Percentiles rank a stretch among this genome's conserved stretches.
Evolutionary conservation across 169 alveolate species (phyloP).

Genomic region (Plasmodium reichenowi): DNA sequence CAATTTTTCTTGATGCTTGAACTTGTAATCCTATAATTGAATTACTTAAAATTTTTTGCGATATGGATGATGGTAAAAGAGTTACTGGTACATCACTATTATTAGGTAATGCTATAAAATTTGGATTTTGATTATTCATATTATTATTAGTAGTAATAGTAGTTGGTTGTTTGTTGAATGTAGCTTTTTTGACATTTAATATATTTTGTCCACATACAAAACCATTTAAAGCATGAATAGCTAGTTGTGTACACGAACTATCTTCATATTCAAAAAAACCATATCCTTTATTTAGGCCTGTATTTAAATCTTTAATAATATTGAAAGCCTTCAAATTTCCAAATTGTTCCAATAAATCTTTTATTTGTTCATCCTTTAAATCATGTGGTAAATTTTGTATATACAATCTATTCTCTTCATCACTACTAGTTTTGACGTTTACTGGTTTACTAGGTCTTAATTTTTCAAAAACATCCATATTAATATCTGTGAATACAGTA

Average conservation of each 20-base stretch:
- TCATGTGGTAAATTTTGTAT: constrained; percentile 90
- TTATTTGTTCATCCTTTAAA: constrained; percentile 87
- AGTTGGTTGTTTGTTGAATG: constrained; percentile 37
- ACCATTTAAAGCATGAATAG: constrained; percentile 87
- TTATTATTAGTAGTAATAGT: constrained; percentile 56
- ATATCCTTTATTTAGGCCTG: constrained; percentile 89
- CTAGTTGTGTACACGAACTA: constrained; percentile 87
- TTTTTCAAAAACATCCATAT: constrained; percentile 74
- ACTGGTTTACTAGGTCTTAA: constrained; percentile 42
- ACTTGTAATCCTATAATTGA: constrained; percentile 89
- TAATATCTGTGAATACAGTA: constrained; percentile 77
- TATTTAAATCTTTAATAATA: constrained; percentile 86
- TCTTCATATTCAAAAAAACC: constrained; percentile 92
- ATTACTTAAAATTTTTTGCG: constrained; percentile 87
- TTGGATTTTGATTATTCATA: constrained; percentile 32
- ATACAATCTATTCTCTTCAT: constrained; percentile 82
- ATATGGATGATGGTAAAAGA: constrained; percentile 86
- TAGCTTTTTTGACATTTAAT: constrained; percentile 79
- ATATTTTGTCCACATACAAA: constrained; percentile 80
- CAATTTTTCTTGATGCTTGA: constrained; percentile 89
- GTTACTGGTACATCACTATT: constrained; percentile 86
- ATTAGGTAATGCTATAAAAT: constrained; percentile 70
- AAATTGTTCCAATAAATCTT: constrained; percentile 85
- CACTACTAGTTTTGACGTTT: constrained; percentile 33
- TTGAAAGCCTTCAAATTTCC: constrained; percentile 86